Evolutionary conservation across 202 grass and related monocot genomes (phyloP), one percentile per base, ranked within the genome.

Genomic region (Musa balbisiana): DNA sequence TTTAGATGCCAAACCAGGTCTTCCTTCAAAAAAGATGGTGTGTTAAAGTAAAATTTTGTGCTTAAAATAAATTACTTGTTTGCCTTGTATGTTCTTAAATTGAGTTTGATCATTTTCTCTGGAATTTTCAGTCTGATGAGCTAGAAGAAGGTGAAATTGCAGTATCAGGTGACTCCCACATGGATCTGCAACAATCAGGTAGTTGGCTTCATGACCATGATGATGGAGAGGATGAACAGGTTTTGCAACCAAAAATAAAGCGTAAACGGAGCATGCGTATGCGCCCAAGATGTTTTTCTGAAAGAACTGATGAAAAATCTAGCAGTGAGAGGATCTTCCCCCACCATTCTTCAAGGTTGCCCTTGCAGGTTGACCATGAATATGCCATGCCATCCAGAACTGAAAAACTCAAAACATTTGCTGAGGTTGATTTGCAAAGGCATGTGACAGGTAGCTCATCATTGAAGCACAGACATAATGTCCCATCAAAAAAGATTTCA

Each of bases 91-190:
- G 2, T 53, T 73, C 52, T 25, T 26, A 43, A 76, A 63, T 63
- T 6, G 24, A 25, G 16, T 12, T 22, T 52, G 59, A 51, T 19
- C 51, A 5, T 49, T 85, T 29, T 59, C 83, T 72, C 53, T 22
- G 64, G 67, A 49, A 43, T 69, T 72, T 85, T 81, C 87, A 99
- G 96, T 9, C 76, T 26, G 96, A 95, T 86, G 96, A 99, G 71
- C 82, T 99, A 72, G 96, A 99, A 73, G 96, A 99, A 80, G 91
- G 96, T 69, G 96, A 99, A 79, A 99, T 99, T 80, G 96, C 91
- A 82, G 82, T 95, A 78, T 95, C 96, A 21, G 91, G 87, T 43
- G 91, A 95, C 76, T 94, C 91, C 4, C 89, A 78, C 83, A 88
- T 93, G 88, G 94, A 92, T 83, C 50, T 92, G 33, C 91, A 90